Evolutionary conservation across 495 filamentous ascomycete genomes (phyloP).

Genomic region (Penicillium dipodomyicola): DNA sequence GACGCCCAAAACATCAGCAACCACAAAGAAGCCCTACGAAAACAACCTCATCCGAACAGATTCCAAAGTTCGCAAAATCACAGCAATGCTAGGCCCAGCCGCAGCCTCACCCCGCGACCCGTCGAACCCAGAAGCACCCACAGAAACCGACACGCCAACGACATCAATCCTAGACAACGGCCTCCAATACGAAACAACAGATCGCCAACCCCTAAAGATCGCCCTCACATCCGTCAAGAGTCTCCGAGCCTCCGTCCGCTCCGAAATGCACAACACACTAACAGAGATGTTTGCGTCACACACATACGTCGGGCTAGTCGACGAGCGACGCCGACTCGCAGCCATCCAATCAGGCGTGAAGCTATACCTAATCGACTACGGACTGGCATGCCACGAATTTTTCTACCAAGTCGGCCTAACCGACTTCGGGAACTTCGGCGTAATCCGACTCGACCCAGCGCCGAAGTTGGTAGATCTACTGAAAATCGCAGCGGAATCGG

Average conservation of each 20-base stretch:
- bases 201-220: conserved; percentile 65
- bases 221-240: conserved; percentile 76
- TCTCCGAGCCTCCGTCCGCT: conserved; percentile 76
- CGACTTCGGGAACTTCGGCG: conserved; percentile 93
- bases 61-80: conserved; percentile 88
- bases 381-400: conserved; percentile 80
- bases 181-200: conserved; percentile 66
- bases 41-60: conserved; percentile 91
- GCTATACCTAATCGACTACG: conserved; percentile 93
- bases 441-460: conserved; percentile 74
- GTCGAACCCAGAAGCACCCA: conserved; percentile 16
- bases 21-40: conserved; percentile 68
- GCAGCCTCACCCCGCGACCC: conserved; percentile 17
- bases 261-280: conserved; percentile 82
- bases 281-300: conserved; percentile 87
- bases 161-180: conserved; percentile 42
- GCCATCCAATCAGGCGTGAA: conserved; percentile 93
- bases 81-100: conserved; percentile 75
- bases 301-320: conserved; percentile 91
- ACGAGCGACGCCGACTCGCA: conserved; percentile 79
- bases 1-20: conserved; percentile 39
- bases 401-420: conserved; percentile 97
- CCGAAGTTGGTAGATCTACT: conserved; percentile 71
- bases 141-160: conserved; percentile 19
- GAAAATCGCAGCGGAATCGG: conserved; percentile 66